These are phyloP conservation scores for Cystobasidium slooffiae DNA, from an alignment of 1,284 basidiomycete genomes.

Conservation along the genomic window DNA sequence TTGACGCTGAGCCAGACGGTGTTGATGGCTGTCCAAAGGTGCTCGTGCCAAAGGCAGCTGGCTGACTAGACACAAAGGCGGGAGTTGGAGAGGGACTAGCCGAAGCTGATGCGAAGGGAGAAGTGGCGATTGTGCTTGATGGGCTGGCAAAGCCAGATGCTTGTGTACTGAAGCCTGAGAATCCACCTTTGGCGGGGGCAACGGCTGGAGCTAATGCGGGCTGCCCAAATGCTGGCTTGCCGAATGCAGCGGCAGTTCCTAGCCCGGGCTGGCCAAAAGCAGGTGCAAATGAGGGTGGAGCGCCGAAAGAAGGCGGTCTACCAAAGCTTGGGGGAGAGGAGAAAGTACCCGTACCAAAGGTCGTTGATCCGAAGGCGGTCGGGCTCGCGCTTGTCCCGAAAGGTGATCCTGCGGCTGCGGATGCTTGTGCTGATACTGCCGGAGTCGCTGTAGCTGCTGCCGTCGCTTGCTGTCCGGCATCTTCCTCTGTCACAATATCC, in stretches of 20 bases:
- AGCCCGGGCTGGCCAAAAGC: constrained; percentile 36
- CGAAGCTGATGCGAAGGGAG: constrained; percentile 16
- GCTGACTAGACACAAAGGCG: constrained; percentile 8
- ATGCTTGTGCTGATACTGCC: background rate
- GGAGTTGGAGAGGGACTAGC: constrained; percentile 8
- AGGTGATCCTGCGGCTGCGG: constrained; percentile 34
- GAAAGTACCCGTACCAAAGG: constrained; percentile 17
- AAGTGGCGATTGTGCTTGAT: constrained; percentile 8
- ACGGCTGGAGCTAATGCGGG: constrained; percentile 25
- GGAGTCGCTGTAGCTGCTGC: constrained; percentile 31
- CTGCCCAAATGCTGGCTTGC: constrained; percentile 36
- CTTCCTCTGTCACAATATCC: constrained; percentile 46
- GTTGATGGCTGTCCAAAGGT: background rate
- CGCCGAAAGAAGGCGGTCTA: constrained; percentile 19
- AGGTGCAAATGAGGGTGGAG: constrained; percentile 27
- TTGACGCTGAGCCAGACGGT: constrained; percentile 16
- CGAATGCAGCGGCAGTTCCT: constrained; percentile 30
- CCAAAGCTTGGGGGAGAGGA: constrained; percentile 30
- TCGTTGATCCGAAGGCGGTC: background rate
- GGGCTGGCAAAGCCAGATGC: constrained; percentile 31
- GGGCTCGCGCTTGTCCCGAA: constrained; percentile 14
- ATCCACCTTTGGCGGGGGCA: constrained; percentile 34
- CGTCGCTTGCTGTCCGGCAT: constrained; percentile 29
- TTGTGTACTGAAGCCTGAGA: constrained; percentile 38
- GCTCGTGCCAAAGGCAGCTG: constrained; percentile 1